These are phyloP conservation scores for Coemansia sp. DNA, from an alignment of 192 early-diverging fungal species.

Conservation along the genomic window DNA sequence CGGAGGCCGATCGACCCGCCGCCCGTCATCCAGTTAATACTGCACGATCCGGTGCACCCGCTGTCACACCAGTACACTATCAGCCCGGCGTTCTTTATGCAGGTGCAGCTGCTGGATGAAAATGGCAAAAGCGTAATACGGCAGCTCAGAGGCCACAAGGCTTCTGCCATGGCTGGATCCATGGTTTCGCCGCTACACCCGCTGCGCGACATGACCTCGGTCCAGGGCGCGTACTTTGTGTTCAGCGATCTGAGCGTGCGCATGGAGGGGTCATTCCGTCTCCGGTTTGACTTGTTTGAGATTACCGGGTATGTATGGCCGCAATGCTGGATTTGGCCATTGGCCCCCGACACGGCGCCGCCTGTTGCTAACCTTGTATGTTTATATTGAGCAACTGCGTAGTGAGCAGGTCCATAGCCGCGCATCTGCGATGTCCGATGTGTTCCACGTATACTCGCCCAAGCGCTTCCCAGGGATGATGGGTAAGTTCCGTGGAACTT, in stretches of 20 bases:
- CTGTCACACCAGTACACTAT: slow-evolving; percentile 16
- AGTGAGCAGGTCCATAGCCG: slow-evolving; percentile 32
- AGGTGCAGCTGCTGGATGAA: slow-evolving; percentile 78
- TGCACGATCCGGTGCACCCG: slow-evolving; percentile 35
- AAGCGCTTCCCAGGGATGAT: slow-evolving; percentile 97
- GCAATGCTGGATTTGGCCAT: not conserved
- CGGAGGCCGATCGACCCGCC: slow-evolving; percentile 52
- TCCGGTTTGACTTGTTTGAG: slow-evolving; percentile 85
- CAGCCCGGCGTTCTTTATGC: slow-evolving; percentile 92
- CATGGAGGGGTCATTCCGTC: slow-evolving; percentile 79
- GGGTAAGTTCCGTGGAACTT: slow-evolving; percentile 18
- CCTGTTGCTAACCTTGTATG: not conserved
- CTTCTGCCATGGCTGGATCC: slow-evolving; percentile 72
- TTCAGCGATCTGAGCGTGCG: slow-evolving; percentile 90
- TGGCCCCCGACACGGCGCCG: not conserved
- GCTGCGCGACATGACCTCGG: slow-evolving; percentile 76
- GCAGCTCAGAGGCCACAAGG: slow-evolving; percentile 80
- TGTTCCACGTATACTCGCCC: slow-evolving; percentile 82
- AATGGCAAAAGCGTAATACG: slow-evolving; percentile 67
- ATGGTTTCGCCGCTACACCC: slow-evolving; percentile 88
- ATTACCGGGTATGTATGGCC: slow-evolving; percentile 58
- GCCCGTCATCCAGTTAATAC: slow-evolving; percentile 48
- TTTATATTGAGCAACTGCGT: not conserved
- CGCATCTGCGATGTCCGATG: slow-evolving; percentile 65
- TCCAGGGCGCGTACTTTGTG: slow-evolving; percentile 89